These are phyloP conservation scores for Strobilomyces dryophilus DNA, from an alignment of 768 basidiomycete species.

Conservation along the genomic window DNA sequence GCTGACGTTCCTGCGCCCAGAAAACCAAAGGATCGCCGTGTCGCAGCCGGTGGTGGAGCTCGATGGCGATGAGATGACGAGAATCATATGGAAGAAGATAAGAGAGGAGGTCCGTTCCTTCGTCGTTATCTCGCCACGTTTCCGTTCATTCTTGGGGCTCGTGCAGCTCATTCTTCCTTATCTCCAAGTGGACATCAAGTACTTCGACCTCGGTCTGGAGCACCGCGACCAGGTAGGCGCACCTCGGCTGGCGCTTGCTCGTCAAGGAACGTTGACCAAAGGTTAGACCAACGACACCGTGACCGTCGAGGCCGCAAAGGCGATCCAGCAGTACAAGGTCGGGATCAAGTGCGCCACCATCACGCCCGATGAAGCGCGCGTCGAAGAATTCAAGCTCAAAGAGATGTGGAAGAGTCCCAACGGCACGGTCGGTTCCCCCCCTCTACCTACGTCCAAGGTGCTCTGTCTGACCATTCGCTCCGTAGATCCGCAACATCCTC, in stretches of 20 bases:
- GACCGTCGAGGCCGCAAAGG: slow-evolving; percentile 90
- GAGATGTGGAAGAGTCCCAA: slow-evolving; percentile 99
- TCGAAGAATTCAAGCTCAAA: slow-evolving; percentile 96
- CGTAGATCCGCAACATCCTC: slow-evolving; percentile 91
- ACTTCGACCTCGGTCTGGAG: slow-evolving; percentile 95
- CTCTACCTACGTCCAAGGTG: background rate
- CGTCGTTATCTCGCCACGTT: background rate
- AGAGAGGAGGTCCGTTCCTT: slow-evolving; percentile 72
- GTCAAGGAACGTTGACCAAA: background rate
- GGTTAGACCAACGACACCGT: slow-evolving; percentile 87
- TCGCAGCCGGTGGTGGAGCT: slow-evolving; percentile 90
- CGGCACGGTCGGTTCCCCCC: slow-evolving; percentile 63
- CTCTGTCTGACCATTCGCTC: background rate
- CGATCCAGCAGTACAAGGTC: slow-evolving; percentile 90
- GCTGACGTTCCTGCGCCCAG: slow-evolving; percentile 14
- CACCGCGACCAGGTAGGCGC: slow-evolving; percentile 73
- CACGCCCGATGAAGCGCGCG: slow-evolving; percentile 95
- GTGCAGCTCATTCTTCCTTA: slow-evolving; percentile 92
- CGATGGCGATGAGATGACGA: slow-evolving; percentile 98
- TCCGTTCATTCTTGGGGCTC: background rate
- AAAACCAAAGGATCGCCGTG: slow-evolving; percentile 64
- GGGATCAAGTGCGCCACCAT: slow-evolving; percentile 99
- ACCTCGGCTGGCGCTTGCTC: background rate
- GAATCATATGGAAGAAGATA: slow-evolving; percentile 99
- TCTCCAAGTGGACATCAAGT: slow-evolving; percentile 94